Base-by-base conservation (phyloP, 2,329 filamentous ascomycete species). In the Phialocephala sp. region DNA sequence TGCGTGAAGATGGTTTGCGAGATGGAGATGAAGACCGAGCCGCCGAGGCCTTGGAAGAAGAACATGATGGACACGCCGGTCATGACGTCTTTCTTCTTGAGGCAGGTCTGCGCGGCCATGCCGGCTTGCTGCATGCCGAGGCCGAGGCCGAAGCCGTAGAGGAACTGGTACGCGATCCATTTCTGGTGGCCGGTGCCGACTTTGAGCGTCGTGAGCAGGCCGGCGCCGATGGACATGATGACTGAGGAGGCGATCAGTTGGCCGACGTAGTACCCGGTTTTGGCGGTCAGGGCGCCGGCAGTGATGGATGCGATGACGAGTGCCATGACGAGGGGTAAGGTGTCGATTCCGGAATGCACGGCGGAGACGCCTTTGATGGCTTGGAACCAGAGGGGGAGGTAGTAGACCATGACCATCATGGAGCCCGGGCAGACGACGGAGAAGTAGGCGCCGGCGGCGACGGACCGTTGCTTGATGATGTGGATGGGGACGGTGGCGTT, bases 351-450 rank as follows among this genome's bases (percentile, higher is more conserved):
- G 22, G 77, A 76, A 36, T 74, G 81, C 79, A 78, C 70, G 12
- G 71, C 70, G 2, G 77, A 76, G 14, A 79, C 76, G 5, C 76
- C 77, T 60, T 79, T 78, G 66, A 82, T 78, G 5, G 79, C 80
- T 67, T 84, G 81, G 70, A 83, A 83, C 76, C 79, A 83, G 60
- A 82, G 77, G 41, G 84, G 80, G 47, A 82, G 77, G 52, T 79
- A 79, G 37, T 82, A 80, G 65, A 79, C 79, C 63, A 89, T 86
- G 63, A 87, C 41, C 62, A 75, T 79, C 67, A 74, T 76, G 4
- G 70, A 57, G 20, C 68, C 69, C 2, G 69, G 57, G 36, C 79
- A 70, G 56, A 76, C 76, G 54, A 75, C 64, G 2, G 76, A 67
- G 66, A 77, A 79, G 37, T 71, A 71, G 35, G 73, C 68, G 3